Conservation (phyloP, 352 stramenopile species). For the Thraustochytrium striatum region DNA sequence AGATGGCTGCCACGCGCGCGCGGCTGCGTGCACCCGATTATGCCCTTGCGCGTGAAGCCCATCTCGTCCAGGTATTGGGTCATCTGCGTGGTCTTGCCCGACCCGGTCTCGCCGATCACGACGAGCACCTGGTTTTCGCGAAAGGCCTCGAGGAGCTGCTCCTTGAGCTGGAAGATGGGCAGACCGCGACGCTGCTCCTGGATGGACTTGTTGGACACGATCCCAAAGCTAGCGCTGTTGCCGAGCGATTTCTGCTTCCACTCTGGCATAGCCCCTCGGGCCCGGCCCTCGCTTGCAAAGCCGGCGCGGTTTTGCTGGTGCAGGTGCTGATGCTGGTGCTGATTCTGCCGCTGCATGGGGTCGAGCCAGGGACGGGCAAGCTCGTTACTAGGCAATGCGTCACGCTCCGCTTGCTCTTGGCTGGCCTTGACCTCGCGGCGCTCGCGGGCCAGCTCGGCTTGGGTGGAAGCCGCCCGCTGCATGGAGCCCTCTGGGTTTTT, state of each 20-base stretch:
- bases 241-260: slow-evolving; percentile 96
- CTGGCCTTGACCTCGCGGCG: slow-evolving; percentile 90
- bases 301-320: slow-evolving; percentile 79
- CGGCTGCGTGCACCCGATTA: slow-evolving; percentile 96
- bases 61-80: slow-evolving; percentile 99
- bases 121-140: slow-evolving; percentile 56
- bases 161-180: slow-evolving; percentile 94
- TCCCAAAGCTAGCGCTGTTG: slow-evolving; percentile 93
- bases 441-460: slow-evolving; percentile 93
- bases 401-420: slow-evolving; percentile 92
- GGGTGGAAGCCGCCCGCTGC: slow-evolving; percentile 92
- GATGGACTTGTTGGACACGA: slow-evolving; percentile 88
- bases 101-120: slow-evolving; percentile 98
- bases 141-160: slow-evolving; percentile 76
- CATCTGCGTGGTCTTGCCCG: slow-evolving; percentile 98
- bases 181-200: slow-evolving; percentile 93
- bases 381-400: slow-evolving; percentile 95
- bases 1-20: slow-evolving; percentile 94
- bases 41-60: slow-evolving; percentile 87
- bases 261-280: slow-evolving; percentile 83
- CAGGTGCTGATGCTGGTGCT: no score
- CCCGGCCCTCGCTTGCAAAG: slow-evolving; percentile 55
- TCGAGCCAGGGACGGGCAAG: slow-evolving; percentile 96
- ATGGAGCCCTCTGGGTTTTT: slow-evolving; percentile 98
- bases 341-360: no score